Conservation (phyloP, 495 filamentous ascomycete species). For the Trichoderma virens region DNA sequence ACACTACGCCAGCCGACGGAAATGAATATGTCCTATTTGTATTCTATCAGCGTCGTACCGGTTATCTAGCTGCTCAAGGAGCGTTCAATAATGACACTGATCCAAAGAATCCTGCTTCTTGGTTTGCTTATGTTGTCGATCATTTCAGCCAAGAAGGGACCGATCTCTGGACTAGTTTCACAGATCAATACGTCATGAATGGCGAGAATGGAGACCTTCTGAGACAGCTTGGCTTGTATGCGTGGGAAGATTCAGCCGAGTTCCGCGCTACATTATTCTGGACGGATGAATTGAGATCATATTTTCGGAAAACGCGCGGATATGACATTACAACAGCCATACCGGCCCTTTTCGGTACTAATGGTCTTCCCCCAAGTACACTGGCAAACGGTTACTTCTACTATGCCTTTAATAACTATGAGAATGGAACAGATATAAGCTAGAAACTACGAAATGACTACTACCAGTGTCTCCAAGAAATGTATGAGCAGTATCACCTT, state of each 20-base stretch:
- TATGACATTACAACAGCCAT: conserved; percentile 7
- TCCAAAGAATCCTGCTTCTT: conserved; percentile 4
- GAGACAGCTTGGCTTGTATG: conserved; percentile 3
- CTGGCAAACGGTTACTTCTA: conserved; percentile 10
- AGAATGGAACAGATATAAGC: conserved; percentile 9
- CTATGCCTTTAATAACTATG: conserved; percentile 3
- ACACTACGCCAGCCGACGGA: conserved; percentile 7
- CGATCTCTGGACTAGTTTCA: conserved; percentile 8
- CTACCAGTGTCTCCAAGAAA: conserved; percentile 10
- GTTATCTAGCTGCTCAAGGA: conserved; percentile 8
- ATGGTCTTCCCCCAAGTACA: conserved; percentile 7
- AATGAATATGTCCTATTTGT: conserved; percentile 5
- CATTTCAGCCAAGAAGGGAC: conserved; percentile 11
- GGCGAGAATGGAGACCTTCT: conserved; percentile 7
- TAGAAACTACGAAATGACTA: conserved; percentile 10
- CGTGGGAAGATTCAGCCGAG: conserved; percentile 10
- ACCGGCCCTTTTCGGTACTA: conserved; percentile 8
- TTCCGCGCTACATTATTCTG: conserved; percentile 8
- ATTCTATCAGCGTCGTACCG: conserved; percentile 8
- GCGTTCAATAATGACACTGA: background rate
- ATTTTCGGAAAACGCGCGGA: conserved; percentile 2
- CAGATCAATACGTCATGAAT: conserved; percentile 10
- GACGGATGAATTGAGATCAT: conserved; percentile 3
- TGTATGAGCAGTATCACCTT: conserved; percentile 10
- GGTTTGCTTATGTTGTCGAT: conserved; percentile 11